These are phyloP conservation scores for Colletotrichum tabaci DNA, from an alignment of 2,329 filamentous ascomycete species.

Conservation along the genomic window DNA sequence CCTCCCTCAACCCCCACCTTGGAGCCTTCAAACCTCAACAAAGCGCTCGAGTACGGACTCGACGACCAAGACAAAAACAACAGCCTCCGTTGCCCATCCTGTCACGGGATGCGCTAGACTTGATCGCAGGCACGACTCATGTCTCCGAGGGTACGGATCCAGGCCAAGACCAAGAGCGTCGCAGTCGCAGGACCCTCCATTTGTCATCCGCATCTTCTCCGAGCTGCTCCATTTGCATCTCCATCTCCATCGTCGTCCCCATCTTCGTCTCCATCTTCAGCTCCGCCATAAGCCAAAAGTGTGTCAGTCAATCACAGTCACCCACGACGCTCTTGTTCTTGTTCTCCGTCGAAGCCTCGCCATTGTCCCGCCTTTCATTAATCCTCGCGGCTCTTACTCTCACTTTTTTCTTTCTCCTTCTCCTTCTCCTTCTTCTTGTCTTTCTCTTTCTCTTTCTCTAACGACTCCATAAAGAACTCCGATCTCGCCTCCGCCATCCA, in stretches of 20 bases:
- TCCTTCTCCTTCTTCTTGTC: not conserved
- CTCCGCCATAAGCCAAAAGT: too few species aligned
- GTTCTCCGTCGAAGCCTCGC: too few species aligned
- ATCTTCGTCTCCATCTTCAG: not conserved
- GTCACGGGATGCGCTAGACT: constrained; percentile 7
- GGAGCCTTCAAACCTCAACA: not conserved
- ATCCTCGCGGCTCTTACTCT: too few species aligned
- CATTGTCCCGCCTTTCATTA: too few species aligned
- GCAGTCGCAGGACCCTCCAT: constrained; percentile 16
- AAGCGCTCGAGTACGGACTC: not conserved
- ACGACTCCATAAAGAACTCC: not conserved
- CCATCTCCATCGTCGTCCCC: constrained; percentile 10
- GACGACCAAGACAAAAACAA: not conserved
- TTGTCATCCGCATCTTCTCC: constrained; percentile 25
- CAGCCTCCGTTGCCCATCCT: not conserved
- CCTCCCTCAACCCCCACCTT: constrained; percentile 15
- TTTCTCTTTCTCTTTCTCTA: too few species aligned
- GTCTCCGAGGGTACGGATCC: constrained; percentile 7
- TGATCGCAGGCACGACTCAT: constrained; percentile 6
- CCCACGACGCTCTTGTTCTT: too few species aligned
- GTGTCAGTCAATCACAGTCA: too few species aligned
- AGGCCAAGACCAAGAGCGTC: constrained; percentile 22
- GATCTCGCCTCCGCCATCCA: not conserved
- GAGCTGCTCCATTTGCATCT: not conserved
- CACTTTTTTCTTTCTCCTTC: not conserved